Base-by-base conservation (phyloP, 192 early-diverging fungal genomes). In the Mortierella antarctica region DNA sequence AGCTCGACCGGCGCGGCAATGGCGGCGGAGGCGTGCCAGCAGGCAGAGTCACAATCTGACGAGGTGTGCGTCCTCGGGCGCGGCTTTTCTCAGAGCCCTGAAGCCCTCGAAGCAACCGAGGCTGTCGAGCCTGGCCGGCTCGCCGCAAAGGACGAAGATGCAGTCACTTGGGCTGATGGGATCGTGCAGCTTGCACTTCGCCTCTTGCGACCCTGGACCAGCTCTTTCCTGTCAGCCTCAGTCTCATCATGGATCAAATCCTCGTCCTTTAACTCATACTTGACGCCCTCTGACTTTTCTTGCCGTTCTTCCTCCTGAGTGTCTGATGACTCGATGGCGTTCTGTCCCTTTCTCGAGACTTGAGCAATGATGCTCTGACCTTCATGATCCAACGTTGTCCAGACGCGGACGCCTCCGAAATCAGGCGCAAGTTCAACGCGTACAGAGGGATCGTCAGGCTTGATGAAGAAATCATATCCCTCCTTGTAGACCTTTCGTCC, bases 391-490 rank as follows among this genome's bases (percentile, higher is more conserved):
- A 79, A 60, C 8, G 76, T 79, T 7, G 76, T 79, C 68, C 69
- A 79, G n/a, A 79, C 70, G 14, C 76, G 68, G n/a, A 79, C 76
- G 18, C 76, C 76, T 48, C 76, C 76, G 51, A 79, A 79, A 62
- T 79, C 76, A 11, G 76, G 76, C 1, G 76, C 76, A 44, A 79
- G 70, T 53, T 79, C 76, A 20, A 79, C 76, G 10, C 57, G 57
- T 15, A 79, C 76, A 2, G 76, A 71, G 7, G 76, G 76, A 57
- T 79, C 76, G 54, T 73, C 66, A 10, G 88, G 87, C 40, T 69
- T 70, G 55, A 85, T 67, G 42, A 66, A 66, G 20, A 89, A 62
- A 17, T 88, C 83, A 51, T 86, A 74, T 1, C 88, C 88, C 21
- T 74, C 62, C 49, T 82, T 80, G 53, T 84, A 88, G 47, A 83